Evolutionary conservation across 179 eudicot genomes (phyloP).

Genomic region (Beta corolliflora): DNA sequence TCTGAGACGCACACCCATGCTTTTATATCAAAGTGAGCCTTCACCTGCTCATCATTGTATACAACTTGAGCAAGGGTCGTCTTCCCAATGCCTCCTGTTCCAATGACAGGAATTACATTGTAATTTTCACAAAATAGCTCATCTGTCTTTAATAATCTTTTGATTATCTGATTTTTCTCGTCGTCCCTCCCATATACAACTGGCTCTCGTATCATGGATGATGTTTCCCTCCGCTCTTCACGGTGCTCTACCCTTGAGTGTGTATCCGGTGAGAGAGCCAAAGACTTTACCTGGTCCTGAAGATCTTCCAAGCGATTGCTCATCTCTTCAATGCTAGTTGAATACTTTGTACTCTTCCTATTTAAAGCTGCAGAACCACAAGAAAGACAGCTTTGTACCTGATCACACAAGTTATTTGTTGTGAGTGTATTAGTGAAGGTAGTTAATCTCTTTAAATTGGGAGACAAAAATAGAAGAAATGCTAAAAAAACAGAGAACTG

Average conservation of each 20-base stretch:
- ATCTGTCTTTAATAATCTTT: not conserved
- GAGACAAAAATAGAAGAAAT: too few species aligned
- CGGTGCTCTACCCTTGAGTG: not conserved
- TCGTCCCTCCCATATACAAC: not conserved
- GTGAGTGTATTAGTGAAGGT: too few species aligned
- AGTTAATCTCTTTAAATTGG: too few species aligned
- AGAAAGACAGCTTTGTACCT: not conserved
- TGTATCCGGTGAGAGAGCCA: not conserved
- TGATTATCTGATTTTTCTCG: constrained; percentile 3
- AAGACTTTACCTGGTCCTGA: too few species aligned
- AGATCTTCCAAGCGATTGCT: not conserved
- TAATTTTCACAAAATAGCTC: not conserved
- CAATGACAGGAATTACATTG: too few species aligned
- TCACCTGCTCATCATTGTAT: not conserved
- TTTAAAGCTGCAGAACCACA: not conserved
- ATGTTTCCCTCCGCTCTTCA: not conserved
- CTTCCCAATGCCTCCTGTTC: too few species aligned
- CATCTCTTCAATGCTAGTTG: not conserved
- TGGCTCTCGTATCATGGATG: constrained; percentile 1
- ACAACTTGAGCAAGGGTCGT: constrained; percentile 18
- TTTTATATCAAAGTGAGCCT: not conserved
- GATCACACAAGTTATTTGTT: not conserved
- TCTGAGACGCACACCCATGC: constrained; percentile 16
- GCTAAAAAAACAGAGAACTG: too few species aligned
- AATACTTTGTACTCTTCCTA: not conserved